phyloP scores from a whole-genome alignment of 1,284 basidiomycete species.

The Rhodotorula sp. region DNA sequence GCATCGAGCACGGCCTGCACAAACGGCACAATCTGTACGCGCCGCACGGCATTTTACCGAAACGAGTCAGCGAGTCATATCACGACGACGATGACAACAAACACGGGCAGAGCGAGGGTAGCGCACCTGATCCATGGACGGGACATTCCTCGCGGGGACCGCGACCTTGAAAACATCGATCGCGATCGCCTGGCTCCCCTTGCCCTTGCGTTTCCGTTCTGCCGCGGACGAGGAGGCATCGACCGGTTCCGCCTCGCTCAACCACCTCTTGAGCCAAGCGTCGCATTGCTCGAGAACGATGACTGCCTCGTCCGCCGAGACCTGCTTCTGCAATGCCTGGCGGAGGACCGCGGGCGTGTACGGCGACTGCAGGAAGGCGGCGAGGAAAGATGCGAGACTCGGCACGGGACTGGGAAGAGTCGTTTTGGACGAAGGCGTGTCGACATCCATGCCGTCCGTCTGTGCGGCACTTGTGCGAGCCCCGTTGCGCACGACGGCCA shows the following conservation, averaged over 20 bases:
- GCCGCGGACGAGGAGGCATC: not conserved
- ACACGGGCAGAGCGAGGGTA: not conserved
- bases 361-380: slow-evolving; percentile 25
- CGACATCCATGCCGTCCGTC: slow-evolving; percentile 22
- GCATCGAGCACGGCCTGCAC: slow-evolving; percentile 40
- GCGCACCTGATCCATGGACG: slow-evolving; percentile 25
- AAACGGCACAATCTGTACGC: slow-evolving; percentile 29
- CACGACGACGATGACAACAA: too few relatives aligned
- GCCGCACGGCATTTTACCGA: too few relatives aligned
- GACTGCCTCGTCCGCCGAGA: slow-evolving; percentile 27
- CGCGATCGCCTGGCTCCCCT: slow-evolving; percentile 20
- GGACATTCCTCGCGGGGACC: not conserved
- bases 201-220: slow-evolving; percentile 6
- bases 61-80: not conserved
- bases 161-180: slow-evolving; percentile 10
- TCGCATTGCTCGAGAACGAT: slow-evolving; percentile 33
- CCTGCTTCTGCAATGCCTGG: slow-evolving; percentile 24
- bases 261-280: slow-evolving; percentile 31
- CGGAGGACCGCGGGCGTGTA: slow-evolving; percentile 29
- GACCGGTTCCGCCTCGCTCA: slow-evolving; percentile 5
- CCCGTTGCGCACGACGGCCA: slow-evolving; percentile 17
- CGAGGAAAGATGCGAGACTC: slow-evolving; percentile 24
- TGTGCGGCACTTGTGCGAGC: not conserved
- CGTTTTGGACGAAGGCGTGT: not conserved
- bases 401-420: slow-evolving; percentile 22